These are phyloP conservation scores for Meira nashicola DNA, from an alignment of 1,284 basidiomycete species.

Conservation along the genomic window DNA sequence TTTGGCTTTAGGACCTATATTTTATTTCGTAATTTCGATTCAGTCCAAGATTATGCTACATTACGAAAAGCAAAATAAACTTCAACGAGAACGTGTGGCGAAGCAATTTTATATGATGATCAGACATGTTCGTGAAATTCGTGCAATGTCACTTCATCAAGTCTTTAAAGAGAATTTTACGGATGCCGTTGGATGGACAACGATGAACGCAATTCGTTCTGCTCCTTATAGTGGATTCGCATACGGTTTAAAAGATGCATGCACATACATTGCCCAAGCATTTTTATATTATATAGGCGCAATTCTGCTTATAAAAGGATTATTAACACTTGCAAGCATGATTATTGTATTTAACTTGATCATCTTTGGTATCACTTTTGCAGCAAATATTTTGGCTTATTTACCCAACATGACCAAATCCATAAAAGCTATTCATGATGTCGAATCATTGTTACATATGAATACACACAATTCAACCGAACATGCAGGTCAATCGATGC, in stretches of 20 bases:
- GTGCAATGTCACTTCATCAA: slow-evolving; percentile 79
- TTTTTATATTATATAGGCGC: slow-evolving; percentile 86
- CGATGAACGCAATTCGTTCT: slow-evolving; percentile 66
- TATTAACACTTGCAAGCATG: slow-evolving; percentile 79
- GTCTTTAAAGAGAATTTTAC: slow-evolving; percentile 71
- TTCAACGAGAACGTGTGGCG: slow-evolving; percentile 74
- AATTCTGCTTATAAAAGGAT: slow-evolving; percentile 71
- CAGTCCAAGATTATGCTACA: slow-evolving; percentile 68
- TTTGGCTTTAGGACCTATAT: slow-evolving; percentile 77
- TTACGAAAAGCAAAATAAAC: slow-evolving; percentile 75
- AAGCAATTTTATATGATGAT: slow-evolving; percentile 83
- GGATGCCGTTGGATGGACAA: slow-evolving; percentile 62
- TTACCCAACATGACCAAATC: slow-evolving; percentile 39
- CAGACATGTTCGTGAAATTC: slow-evolving; percentile 76
- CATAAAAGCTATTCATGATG: slow-evolving; percentile 66
- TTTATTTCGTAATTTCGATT: slow-evolving; percentile 67
- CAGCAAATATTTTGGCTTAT: slow-evolving; percentile 79
- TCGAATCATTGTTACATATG: slow-evolving; percentile 66
- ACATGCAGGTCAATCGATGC: slow-evolving; percentile 4
- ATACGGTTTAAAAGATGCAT: slow-evolving; percentile 69
- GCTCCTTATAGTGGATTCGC: slow-evolving; percentile 80
- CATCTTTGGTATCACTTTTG: slow-evolving; percentile 87
- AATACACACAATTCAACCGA: slow-evolving; percentile 16
- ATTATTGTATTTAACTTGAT: slow-evolving; percentile 84
- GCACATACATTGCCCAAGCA: slow-evolving; percentile 73